phyloP scores from a whole-genome alignment of 352 stramenopile species.

The Phytopythium boreale region DNA sequence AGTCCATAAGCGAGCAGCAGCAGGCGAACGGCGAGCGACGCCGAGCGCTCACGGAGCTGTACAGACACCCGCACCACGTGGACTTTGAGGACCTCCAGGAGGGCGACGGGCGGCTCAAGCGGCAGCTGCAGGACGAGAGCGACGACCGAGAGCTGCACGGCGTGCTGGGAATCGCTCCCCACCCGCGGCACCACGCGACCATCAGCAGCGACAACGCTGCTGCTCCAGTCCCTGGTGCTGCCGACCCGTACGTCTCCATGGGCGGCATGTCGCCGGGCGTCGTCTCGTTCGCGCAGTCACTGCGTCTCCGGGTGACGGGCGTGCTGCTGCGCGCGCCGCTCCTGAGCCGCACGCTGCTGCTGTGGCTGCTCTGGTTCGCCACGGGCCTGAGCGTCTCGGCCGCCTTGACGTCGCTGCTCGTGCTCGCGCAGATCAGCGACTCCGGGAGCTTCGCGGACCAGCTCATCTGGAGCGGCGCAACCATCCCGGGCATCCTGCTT shows the following conservation, averaged over 20 bases:
- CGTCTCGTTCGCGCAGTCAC: conserved; percentile 34
- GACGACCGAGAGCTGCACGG: conserved; percentile 3
- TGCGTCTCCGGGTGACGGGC: conserved; percentile 33
- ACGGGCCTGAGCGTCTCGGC: conserved; percentile 17
- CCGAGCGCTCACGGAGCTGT: conserved; percentile 17
- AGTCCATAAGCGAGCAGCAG: conserved; percentile 7
- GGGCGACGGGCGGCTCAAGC: neutral
- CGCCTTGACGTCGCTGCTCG: conserved; percentile 19
- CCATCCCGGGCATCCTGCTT: conserved; percentile 38
- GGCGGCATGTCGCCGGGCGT: conserved; percentile 25
- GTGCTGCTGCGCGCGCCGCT: conserved; percentile 42
- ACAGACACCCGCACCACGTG: conserved; percentile 4
- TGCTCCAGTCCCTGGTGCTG: neutral
- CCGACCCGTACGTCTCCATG: too few species aligned
- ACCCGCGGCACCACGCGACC: neutral
- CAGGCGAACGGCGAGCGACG: conserved; percentile 2
- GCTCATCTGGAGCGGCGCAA: conserved; percentile 31
- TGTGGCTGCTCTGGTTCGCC: conserved; percentile 47
- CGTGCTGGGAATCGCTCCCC: neutral
- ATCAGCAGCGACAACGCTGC: neutral
- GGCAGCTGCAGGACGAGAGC: neutral
- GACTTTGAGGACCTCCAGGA: conserved; percentile 4
- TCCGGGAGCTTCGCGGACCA: conserved; percentile 20
- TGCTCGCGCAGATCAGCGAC: conserved; percentile 17
- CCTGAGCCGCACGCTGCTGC: conserved; percentile 30